Base-by-base conservation (phyloP, 805 yeast genomes). In the Alloascoidea hylecoeti region DNA sequence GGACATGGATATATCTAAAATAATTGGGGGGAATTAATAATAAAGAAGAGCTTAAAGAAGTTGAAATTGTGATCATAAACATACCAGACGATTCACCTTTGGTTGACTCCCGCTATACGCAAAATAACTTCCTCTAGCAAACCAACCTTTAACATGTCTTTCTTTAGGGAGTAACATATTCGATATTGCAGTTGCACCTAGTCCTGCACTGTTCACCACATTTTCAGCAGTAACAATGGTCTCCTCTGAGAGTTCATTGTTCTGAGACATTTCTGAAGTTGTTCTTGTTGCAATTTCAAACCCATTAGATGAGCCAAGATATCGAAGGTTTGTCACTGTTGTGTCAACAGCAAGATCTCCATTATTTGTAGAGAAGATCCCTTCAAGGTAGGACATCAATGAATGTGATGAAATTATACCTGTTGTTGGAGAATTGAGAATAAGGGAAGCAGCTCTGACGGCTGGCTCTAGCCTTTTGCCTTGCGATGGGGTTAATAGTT, bases 321-420 rank as follows among this genome's bases (percentile, higher is more conserved):
- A 48, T 3, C 45, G 51, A 3, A 70, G 40, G 0, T 55, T 67
- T 0, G 56, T 52, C 2, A 85, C 84, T 36, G 67, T 52, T 0
- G 95, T 74, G 13, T 72, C 74, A 3, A 73, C 48, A 0, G 80
- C 82, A 3, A 78, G 44, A 13, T 79, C 84, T 3, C 85, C 94
- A 2, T 64, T 75, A 38, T 66, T 52, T 18, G 62, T 59, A 41
- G 78, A 81, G 35, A 79, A 63, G 14, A 56, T 55, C 0, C 78
- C 66, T 38, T 68, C 66, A 36, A 70, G 59, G 52, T 65, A 83
- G 18, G 66, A 66, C 70, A 80, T 72, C 40, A 80, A 62, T 4
- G 82, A 75, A 54, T 88, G 95, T 0, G 94, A 85, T 12, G 84
- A 75, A 1, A 85, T 56, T 15, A 86, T 88, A 0, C 96, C 96